Conservation (phyloP, 768 basidiomycete genomes). For the Dioszegia crocea region DNA sequence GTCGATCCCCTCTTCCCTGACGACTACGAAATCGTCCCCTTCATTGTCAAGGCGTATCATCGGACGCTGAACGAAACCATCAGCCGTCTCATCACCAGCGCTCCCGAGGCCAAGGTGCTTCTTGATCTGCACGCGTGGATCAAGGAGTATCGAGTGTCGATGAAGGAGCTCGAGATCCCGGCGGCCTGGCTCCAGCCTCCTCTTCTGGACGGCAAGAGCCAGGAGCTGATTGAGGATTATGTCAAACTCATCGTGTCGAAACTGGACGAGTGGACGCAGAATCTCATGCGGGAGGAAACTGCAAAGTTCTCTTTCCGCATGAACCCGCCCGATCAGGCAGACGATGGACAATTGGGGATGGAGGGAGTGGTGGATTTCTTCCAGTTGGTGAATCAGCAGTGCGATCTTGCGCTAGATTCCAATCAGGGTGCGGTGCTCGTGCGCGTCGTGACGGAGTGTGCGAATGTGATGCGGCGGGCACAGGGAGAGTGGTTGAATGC, state of each 20-base stretch:
- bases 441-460: constrained; percentile 79
- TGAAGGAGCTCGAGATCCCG: constrained; percentile 87
- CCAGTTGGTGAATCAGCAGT: constrained; percentile 90
- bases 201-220: constrained; percentile 90
- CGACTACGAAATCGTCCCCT: constrained; percentile 81
- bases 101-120: constrained; percentile 81
- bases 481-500: constrained; percentile 84
- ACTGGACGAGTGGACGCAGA: constrained; percentile 93
- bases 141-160: constrained; percentile 89
- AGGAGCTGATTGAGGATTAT: constrained; percentile 90
- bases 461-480: constrained; percentile 79
- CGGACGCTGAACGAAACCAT: constrained; percentile 71
- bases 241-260: constrained; percentile 86
- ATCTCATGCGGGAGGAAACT: constrained; percentile 86
- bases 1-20: constrained; percentile 86
- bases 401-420: constrained; percentile 90
- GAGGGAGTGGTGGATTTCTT: constrained; percentile 93
- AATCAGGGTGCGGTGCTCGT: constrained; percentile 90
- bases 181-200: constrained; percentile 79
- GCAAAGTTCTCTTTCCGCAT: constrained; percentile 75
- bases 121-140: constrained; percentile 86
- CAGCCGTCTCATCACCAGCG: constrained; percentile 64
- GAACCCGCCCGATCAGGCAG: constrained; percentile 81
- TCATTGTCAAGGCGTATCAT: constrained; percentile 85
- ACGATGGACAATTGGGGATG: constrained; percentile 81